Evolutionary conservation across 371 early-diverging fungal species (phyloP).

Genomic region (Apophysomyces ossiformis): DNA sequence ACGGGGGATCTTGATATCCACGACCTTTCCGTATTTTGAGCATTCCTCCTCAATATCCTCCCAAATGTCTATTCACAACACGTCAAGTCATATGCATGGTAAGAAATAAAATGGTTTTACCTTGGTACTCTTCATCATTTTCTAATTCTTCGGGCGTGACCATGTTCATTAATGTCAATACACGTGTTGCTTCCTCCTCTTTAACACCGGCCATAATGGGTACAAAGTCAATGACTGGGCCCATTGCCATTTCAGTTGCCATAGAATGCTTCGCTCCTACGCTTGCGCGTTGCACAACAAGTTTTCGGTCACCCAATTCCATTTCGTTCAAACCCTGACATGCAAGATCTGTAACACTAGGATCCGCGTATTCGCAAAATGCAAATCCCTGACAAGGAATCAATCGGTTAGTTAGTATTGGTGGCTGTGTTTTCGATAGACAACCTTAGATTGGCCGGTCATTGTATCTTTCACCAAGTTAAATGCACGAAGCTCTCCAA

Average conservation of each 20-base stretch:
- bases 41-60: conserved; percentile 94
- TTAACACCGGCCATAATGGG: conserved; percentile 35
- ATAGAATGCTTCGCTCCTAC: conserved; percentile 72
- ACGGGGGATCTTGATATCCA: conserved; percentile 85
- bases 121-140: conserved; percentile 88
- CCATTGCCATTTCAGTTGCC: conserved; percentile 13
- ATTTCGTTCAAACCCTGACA: conserved; percentile 94
- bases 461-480: conserved; percentile 88
- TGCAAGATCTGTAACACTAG: conserved; percentile 88
- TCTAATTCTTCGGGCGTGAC: conserved; percentile 87
- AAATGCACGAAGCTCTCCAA: conserved; percentile 92
- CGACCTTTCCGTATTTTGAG: conserved; percentile 81
- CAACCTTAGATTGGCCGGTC: conserved; percentile 82
- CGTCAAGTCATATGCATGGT: neutral
- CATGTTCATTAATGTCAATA: conserved; percentile 95
- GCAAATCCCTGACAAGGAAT: conserved; percentile 80
- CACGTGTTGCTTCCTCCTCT: conserved; percentile 71
- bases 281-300: conserved; percentile 95
- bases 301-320: conserved; percentile 91
- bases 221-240: conserved; percentile 22
- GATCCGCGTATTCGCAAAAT: conserved; percentile 94
- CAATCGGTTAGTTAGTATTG: neutral
- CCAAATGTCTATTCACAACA: conserved; percentile 72
- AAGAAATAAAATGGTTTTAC: conserved; percentile 40
- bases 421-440: neutral